Evolutionary conservation across 2,329 filamentous ascomycete species (phyloP).

Genomic region (Aureobasidium sp.): DNA sequence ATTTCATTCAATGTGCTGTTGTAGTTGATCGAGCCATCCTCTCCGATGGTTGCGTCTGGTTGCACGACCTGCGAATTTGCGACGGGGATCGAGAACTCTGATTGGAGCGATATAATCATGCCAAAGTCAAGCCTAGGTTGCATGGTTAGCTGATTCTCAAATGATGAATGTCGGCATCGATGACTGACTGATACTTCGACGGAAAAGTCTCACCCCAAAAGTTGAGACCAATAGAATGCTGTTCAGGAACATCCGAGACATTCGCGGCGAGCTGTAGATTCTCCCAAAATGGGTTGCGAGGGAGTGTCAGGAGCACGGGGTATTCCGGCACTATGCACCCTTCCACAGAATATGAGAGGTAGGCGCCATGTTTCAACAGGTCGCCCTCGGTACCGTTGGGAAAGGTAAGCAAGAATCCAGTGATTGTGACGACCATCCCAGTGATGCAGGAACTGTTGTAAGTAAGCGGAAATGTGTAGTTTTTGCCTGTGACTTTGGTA

Average conservation of each 20-base stretch:
- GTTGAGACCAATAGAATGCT: neutral
- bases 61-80: neutral
- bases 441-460: neutral
- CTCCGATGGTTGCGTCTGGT: neutral
- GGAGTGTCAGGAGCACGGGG: neutral
- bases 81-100: neutral
- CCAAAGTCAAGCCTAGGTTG: neutral
- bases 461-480: neutral
- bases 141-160: neutral
- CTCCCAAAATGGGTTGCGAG: neutral
- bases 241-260: neutral
- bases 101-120: neutral
- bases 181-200: neutral
- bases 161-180: neutral
- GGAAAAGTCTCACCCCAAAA: neutral
- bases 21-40: neutral
- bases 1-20: neutral
- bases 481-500: neutral
- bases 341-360: neutral
- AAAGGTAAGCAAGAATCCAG: neutral
- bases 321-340: neutral
- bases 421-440: neutral
- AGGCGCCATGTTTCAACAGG: neutral
- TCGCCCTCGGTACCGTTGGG: neutral
- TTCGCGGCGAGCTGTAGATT: neutral